Percentiles rank a stretch among this genome's conserved stretches.
These are phyloP conservation scores for Nicotiana rustica DNA, from an alignment of 305 asterid genomes.

Conservation along the genomic window DNA sequence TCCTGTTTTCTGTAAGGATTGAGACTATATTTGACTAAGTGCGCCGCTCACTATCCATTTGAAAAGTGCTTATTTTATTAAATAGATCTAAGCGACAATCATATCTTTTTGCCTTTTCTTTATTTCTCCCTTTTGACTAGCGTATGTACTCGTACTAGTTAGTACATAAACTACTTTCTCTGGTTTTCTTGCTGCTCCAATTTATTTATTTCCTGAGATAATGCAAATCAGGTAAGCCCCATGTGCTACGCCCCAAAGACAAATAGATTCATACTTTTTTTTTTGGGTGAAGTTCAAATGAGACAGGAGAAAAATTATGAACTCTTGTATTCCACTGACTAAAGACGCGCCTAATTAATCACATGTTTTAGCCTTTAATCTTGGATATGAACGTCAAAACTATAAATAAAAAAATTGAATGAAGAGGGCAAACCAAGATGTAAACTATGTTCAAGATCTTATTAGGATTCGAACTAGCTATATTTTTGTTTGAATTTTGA, in stretches of 20 bases:
- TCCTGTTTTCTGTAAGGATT: neutral
- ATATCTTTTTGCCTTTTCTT: neutral
- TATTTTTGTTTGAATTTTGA: too few species aligned
- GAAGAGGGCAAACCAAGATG: too few species aligned
- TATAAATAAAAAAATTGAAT: too few species aligned
- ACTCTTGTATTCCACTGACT: neutral
- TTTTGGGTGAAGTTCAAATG: too few species aligned
- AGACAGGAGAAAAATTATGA: neutral
- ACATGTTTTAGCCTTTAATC: neutral
- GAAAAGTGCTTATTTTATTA: neutral
- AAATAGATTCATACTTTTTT: neutral
- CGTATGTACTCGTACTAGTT: neutral
- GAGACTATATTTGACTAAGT: neutral
- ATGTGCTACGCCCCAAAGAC: conserved; percentile 20
- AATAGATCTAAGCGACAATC: conserved; percentile 4
- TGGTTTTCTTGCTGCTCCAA: conserved; percentile 9
- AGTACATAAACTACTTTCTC: neutral
- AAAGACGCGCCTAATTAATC: neutral
- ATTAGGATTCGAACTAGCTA: too few species aligned
- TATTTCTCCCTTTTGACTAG: neutral
- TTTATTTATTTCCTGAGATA: conserved; percentile 26
- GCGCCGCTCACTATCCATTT: neutral
- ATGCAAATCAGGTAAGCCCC: neutral
- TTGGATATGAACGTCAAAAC: neutral
- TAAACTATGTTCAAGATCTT: too few species aligned